Evolutionary conservation across 164 flowering plant species (phyloP).

Genomic region (Taxillus chinensis): DNA sequence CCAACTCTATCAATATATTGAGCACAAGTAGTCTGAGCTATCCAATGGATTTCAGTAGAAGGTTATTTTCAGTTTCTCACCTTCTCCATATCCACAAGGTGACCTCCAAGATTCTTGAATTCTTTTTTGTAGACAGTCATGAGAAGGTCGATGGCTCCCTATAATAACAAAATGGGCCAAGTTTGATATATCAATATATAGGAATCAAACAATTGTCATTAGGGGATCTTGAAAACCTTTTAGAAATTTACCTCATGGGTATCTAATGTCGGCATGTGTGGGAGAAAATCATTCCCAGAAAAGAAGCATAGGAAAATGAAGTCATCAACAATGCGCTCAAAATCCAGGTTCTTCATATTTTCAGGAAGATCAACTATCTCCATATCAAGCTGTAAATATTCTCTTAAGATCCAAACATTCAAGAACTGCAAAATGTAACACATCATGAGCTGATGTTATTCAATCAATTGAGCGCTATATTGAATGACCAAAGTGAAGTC

Average conservation of each 20-base stretch:
- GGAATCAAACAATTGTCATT: background rate
- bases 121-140: slow-evolving; percentile 37
- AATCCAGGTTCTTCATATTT: slow-evolving; percentile 9
- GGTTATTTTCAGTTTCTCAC: slow-evolving; percentile 12
- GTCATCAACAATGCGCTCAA: slow-evolving; percentile 45
- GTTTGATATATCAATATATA: background rate
- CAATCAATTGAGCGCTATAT: too few species aligned
- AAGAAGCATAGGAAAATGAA: slow-evolving; percentile 51
- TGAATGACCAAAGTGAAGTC: background rate
- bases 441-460: too few species aligned
- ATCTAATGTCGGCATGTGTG: slow-evolving; percentile 41
- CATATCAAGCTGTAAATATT: slow-evolving; percentile 42
- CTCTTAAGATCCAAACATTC: slow-evolving; percentile 38
- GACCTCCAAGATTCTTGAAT: slow-evolving; percentile 40
- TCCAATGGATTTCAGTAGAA: too few species aligned
- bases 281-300: slow-evolving; percentile 52
- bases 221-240: background rate
- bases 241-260: slow-evolving; percentile 35
- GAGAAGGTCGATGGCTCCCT: slow-evolving; percentile 44
- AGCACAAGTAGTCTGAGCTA: too few species aligned
- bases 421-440: slow-evolving; percentile 34
- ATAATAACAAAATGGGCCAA: background rate
- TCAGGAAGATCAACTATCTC: slow-evolving; percentile 19
- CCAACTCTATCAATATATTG: too few species aligned
- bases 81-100: slow-evolving; percentile 26